phyloP scores from a whole-genome alignment of 306 rosid species.

The Fragaria nilgerrensis region DNA sequence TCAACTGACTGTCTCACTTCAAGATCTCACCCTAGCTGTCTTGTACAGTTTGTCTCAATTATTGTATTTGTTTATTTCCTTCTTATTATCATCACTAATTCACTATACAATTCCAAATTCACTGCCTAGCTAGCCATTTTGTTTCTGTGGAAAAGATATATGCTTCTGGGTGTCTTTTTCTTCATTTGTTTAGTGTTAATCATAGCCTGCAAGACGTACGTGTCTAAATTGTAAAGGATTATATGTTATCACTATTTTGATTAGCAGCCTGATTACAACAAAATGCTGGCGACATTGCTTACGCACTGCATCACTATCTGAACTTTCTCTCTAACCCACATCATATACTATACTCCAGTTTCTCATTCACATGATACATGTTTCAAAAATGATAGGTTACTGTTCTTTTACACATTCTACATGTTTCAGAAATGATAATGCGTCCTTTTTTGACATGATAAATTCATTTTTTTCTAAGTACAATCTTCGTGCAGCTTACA shows the following conservation, averaged over 20 bases:
- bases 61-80: conserved; percentile 14
- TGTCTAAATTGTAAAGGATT: neutral
- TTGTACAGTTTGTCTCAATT: conserved; percentile 14
- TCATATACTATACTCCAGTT: neutral
- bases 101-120: neutral
- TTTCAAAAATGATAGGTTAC: neutral
- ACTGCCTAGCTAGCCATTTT: neutral
- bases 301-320: neutral
- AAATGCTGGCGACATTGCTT: neutral
- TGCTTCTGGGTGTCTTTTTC: neutral
- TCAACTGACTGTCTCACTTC: neutral
- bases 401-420: too few species aligned
- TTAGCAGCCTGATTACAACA: neutral
- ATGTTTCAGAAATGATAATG: too few species aligned
- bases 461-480: too few species aligned
- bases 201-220: conserved; percentile 7
- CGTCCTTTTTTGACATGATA: too few species aligned
- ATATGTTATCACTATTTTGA: neutral
- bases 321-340: neutral
- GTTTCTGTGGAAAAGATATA: neutral
- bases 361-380: neutral
- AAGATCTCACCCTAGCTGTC: neutral
- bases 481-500: too few species aligned
- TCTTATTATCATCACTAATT: neutral
- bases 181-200: neutral